A percentile compares a stretch with the other conserved stretches of the same genome.
phyloP scores from a whole-genome alignment of 129 eudicot species.

The Flaveria robusta region DNA sequence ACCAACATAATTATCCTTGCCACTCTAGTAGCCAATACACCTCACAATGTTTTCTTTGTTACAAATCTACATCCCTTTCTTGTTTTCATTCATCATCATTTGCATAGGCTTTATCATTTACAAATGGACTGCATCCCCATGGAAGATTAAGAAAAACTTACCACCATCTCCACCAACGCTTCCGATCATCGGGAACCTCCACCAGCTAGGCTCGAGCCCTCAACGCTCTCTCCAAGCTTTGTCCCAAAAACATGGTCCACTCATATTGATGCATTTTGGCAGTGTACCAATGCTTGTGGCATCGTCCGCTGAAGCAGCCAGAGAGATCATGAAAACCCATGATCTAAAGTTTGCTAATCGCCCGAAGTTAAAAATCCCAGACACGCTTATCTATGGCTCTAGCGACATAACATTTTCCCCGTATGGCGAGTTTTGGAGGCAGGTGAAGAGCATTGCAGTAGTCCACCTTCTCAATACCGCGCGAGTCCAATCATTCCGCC shows the following conservation, averaged over 20 bases:
- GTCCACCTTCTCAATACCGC: conserved; percentile 37
- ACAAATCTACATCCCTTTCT: background rate
- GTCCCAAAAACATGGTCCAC: conserved; percentile 44
- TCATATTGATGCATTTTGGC: conserved; percentile 51
- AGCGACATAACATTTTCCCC: conserved; percentile 40
- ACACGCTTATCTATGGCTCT: conserved; percentile 26
- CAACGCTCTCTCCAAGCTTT: conserved; percentile 42
- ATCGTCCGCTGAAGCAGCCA: conserved; percentile 43
- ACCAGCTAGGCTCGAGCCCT: conserved; percentile 44
- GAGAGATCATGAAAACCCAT: conserved; percentile 54
- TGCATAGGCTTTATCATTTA: background rate
- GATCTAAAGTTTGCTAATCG: conserved; percentile 38
- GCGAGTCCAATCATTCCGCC: conserved; percentile 35
- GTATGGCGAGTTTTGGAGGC: conserved; percentile 61
- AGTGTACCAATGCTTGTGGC: conserved; percentile 40
- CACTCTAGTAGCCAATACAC: background rate
- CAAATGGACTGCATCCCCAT: conserved; percentile 22
- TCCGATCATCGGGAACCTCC: conserved; percentile 58
- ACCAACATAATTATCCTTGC: background rate
- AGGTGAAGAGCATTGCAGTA: conserved; percentile 39
- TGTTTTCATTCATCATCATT: background rate
- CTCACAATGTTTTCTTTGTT: conserved; percentile 16
- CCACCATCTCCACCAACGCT: conserved; percentile 59
- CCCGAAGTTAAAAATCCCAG: conserved; percentile 32
- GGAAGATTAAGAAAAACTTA: background rate